A percentile compares a stretch with the other conserved stretches of the same genome.
Conservation (phyloP, 192 early-diverging fungal genomes). For the Umbelopsis sp. region DNA sequence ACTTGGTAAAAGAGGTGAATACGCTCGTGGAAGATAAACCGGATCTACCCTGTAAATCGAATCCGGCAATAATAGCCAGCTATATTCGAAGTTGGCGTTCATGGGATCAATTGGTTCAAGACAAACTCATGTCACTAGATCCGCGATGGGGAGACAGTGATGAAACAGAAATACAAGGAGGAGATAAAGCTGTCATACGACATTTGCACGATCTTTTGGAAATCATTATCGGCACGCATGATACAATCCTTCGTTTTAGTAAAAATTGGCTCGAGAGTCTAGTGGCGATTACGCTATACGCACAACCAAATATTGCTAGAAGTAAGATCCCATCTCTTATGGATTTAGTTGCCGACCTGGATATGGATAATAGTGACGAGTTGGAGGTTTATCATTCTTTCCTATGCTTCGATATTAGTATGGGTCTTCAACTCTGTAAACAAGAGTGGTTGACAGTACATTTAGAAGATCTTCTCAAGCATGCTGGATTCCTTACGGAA, state of each 20-base stretch:
- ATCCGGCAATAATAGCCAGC: not conserved
- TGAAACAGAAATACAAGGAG: not conserved
- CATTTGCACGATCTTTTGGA: slow-evolving; percentile 2
- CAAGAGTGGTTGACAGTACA: slow-evolving; percentile 1
- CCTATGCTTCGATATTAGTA: not conserved
- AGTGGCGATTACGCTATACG: not conserved
- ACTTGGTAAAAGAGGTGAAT: not conserved
- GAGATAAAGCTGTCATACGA: not conserved
- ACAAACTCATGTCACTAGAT: slow-evolving; percentile 5
- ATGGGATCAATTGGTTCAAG: slow-evolving; percentile 5
- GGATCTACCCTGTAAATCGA: not conserved
- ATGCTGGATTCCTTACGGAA: not conserved
- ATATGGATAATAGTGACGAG: not conserved
- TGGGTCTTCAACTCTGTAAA: not conserved
- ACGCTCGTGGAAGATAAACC: not conserved
- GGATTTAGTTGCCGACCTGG: not conserved
- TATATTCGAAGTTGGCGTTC: slow-evolving; percentile 10
- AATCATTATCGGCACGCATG: slow-evolving; percentile 5
- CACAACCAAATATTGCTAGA: not conserved
- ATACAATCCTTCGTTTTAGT: not conserved
- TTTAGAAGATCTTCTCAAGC: slow-evolving; percentile 7
- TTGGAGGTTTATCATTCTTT: slow-evolving; percentile 12
- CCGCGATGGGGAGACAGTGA: slow-evolving; percentile 9
- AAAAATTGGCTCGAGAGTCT: not conserved
- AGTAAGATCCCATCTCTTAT: not conserved